Base-by-base conservation (phyloP, 768 basidiomycete species). In the Mycena alexandri region DNA sequence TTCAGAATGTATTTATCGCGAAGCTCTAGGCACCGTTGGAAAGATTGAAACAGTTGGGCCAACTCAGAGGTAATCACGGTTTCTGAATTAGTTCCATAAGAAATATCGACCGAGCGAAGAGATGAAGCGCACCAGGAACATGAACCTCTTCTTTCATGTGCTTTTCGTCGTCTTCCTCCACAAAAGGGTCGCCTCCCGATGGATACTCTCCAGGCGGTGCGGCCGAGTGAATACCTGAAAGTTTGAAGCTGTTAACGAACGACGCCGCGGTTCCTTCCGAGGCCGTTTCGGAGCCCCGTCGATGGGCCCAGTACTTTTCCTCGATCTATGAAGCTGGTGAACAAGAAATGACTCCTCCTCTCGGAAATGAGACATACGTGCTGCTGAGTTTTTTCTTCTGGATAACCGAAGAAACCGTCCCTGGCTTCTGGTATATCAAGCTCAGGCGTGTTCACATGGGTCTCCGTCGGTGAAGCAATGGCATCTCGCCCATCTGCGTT, bases 1-100 rank as follows among this genome's bases (percentile, higher is more conserved):
- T 87, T 87, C 8, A 83, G 71, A 82, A 98, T 96, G 82, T 98
- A 99, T 80, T 98, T 99, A 82, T 99, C 97, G 29, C 98, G 92
- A 21, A 99, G 83, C 60, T 93, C 89, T 52, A 99, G 89, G 75
- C 97, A 99, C 74, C 84, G 89, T 65, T 92, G 89, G 75, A 99
- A 88, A 1, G 91, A 85, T 67, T 89, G 84, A 67, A 93, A 89
- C 16, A 95, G 83, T 10, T 83, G 79, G 13, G 81, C 77, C 58
- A 86, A 82, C 73, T 90, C 90, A 3, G 80, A 77, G 16, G 75
- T 81, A 47, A 84, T 73, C 38, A 79, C 68, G 16, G 77, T 64
- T 61, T 81, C 79, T 80, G 62, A 22, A 51, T 69, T 56, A 33
- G 65, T 44, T 46, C 41, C 54, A 74, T 76, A 66, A 79, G 68